Evolutionary conservation across 1,139 yeast species (phyloP), one percentile per base, ranked within the genome.

Genomic region (Saccharomyces hybrid): DNA sequence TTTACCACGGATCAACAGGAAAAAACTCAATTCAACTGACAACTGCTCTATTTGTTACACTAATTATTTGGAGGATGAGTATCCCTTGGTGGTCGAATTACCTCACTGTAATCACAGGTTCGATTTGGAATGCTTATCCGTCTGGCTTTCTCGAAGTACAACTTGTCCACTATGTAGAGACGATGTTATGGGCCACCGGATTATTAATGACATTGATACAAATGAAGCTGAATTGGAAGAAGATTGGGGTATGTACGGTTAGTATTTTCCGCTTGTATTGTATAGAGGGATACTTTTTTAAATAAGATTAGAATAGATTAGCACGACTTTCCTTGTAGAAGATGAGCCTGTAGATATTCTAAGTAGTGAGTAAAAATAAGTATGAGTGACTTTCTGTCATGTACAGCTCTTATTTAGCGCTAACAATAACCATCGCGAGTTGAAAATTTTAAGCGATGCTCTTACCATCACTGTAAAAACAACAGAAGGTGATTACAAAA

Each of bases 111-210:
- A 79, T 50, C 98, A 91, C 70, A 77, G 78, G 44, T 91, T 88
- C 70, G 98, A 91, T 67, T 74, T 90, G 61, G 97, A 91, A 62
- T 91, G 98, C 68, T 83, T 91, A 47, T 86, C 86, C 0, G 95
- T 96, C 0, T 91, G 98, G 98, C 74, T 91, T 52, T 81, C 82
- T 60, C 75, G 83, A 57, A 86, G 88, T 64, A 76, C 84, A 1
- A 89, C 96, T 0, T 91, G 98, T 67, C 98, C 98, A 0, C 72
- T 91, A 66, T 91, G 98, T 68, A 75, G 98, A 60, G 82, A 80
- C 58, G 85, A 89, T 63, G 81, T 91, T 27, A 69, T 79, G 50
- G 76, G 75, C 53, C 75, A 82, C 59, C 78, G 77, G 61, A 73
- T 48, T 5, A 5, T 47, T 3, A 23, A 68, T 1, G 69, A 64